Percentiles rank a stretch among this genome's conserved stretches.
These are phyloP conservation scores for Penicillium subrubescens DNA, from an alignment of 495 filamentous ascomycete species.

Conservation along the genomic window DNA sequence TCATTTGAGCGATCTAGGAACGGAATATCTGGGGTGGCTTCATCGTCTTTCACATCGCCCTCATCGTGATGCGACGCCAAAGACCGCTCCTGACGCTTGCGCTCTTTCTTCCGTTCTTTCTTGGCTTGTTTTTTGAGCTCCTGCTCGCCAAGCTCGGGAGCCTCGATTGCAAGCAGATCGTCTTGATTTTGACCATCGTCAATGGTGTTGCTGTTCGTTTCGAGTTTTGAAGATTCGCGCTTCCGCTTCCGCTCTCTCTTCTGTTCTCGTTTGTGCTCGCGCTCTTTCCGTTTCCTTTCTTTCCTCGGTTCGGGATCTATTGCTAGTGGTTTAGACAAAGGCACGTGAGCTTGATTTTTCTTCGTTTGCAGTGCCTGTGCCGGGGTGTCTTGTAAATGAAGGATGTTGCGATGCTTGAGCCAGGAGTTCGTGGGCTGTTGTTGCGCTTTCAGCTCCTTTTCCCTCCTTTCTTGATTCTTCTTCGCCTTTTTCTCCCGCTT, in stretches of 20 bases:
- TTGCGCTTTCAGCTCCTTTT: neutral
- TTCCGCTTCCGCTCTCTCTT: neutral
- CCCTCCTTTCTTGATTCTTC: neutral
- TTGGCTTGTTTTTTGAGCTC: neutral
- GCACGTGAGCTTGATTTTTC: too few relatives aligned
- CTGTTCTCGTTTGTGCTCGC: conserved; percentile 13
- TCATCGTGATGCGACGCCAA: neutral
- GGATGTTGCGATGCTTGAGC: neutral
- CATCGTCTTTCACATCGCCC: neutral
- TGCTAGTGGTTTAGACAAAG: neutral
- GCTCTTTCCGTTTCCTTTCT: conserved; percentile 22
- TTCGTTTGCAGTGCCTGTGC: neutral
- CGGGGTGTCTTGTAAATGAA: neutral
- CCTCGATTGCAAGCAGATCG: neutral
- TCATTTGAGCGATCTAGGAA: neutral
- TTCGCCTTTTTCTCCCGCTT: neutral
- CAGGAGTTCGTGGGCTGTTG: neutral
- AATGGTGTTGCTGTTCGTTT: neutral
- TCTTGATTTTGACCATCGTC: neutral
- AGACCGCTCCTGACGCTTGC: neutral
- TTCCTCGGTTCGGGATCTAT: conserved; percentile 3
- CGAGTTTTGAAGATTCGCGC: neutral
- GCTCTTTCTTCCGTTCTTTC: neutral
- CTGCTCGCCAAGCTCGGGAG: neutral
- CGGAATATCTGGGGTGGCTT: neutral